Conservation (phyloP, 257 asterid genomes). For the Prunella vulgaris region DNA sequence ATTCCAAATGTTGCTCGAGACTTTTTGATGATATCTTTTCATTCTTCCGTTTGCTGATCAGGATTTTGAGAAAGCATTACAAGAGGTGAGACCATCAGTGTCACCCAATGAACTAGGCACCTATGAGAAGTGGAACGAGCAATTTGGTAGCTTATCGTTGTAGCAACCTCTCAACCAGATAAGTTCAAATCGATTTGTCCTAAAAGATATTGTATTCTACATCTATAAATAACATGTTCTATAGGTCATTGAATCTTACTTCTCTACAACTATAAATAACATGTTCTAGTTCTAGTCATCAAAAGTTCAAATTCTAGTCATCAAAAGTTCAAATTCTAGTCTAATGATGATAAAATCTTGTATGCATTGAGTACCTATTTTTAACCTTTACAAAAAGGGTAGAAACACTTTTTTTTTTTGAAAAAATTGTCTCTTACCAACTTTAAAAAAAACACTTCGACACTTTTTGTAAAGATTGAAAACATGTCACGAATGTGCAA, state of each 20-base stretch:
- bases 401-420: no score
- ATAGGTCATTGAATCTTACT: neutral
- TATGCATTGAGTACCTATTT: no score
- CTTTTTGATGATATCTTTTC: neutral
- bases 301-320: neutral
- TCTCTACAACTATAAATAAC: neutral
- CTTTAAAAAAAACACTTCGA: no score
- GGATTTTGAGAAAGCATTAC: slow-evolving; percentile 88
- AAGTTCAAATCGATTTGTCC: neutral
- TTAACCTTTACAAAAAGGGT: no score
- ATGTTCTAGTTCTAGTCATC: neutral
- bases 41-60: slow-evolving; percentile 18
- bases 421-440: no score
- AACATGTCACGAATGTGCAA: no score
- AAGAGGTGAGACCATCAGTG: slow-evolving; percentile 95
- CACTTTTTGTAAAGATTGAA: no score
- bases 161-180: slow-evolving; percentile 29
- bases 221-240: slow-evolving; percentile 1
- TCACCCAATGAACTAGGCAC: slow-evolving; percentile 75
- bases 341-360: no score
- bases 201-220: neutral
- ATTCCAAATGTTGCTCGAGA: neutral
- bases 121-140: slow-evolving; percentile 87
- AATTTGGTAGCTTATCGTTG: slow-evolving; percentile 86
- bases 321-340: neutral